Conservation (phyloP, 2,329 filamentous ascomycete species). For the Scortechinia acanthostroma region DNA sequence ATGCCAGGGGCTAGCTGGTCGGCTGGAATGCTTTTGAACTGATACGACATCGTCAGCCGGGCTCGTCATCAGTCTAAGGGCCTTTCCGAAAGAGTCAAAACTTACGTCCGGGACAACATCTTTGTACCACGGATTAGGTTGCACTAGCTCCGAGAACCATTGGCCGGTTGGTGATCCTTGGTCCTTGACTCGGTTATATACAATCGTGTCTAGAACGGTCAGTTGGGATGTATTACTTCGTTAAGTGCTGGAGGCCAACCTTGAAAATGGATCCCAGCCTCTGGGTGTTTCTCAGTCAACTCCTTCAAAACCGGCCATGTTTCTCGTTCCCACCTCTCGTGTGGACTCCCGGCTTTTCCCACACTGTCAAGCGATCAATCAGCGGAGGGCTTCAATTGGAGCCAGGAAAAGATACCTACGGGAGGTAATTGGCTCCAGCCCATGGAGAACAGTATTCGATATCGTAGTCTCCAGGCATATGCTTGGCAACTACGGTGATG, state of each 20-base stretch:
- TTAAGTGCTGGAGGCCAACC: constrained; percentile 26
- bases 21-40: neutral
- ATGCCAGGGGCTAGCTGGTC: neutral
- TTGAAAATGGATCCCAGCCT: constrained; percentile 77
- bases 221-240: neutral
- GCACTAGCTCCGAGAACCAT: neutral
- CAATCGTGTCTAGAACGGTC: neutral
- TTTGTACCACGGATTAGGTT: constrained; percentile 52
- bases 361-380: neutral
- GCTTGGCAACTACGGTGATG: constrained; percentile 49
- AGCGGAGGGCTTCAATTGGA: neutral
- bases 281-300: constrained; percentile 57
- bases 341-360: neutral
- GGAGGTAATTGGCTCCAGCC: constrained; percentile 76
- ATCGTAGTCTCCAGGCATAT: constrained; percentile 90
- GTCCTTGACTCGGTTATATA: neutral
- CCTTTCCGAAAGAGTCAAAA: constrained; percentile 41
- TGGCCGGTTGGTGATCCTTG: neutral
- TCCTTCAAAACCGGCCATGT: constrained; percentile 59
- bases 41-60: too few species aligned
- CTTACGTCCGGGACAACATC: constrained; percentile 41
- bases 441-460: constrained; percentile 85
- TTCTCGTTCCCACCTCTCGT: constrained; percentile 42
- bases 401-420: constrained; percentile 38
- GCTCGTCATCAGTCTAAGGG: constrained; percentile 61